Conservation (phyloP, 202 grass and related monocot species). For the Saccharum hybrid region DNA sequence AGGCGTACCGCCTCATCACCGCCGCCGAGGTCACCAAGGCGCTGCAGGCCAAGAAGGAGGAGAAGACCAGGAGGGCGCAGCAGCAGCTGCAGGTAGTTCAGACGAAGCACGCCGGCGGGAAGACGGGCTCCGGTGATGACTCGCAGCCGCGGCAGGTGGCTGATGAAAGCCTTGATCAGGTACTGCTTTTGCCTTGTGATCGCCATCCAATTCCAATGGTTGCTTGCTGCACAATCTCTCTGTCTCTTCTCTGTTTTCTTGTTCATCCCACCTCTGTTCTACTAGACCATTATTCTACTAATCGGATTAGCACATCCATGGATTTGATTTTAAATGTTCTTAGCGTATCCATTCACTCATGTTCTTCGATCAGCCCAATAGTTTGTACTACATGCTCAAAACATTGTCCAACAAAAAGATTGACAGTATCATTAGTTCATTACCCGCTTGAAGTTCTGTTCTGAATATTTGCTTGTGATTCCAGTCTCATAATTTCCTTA, state of each 20-base stretch:
- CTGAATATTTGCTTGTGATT: neutral
- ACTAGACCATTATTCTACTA: neutral
- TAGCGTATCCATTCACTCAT: neutral
- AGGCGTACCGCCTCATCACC: constrained; percentile 80
- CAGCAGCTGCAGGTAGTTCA: constrained; percentile 21
- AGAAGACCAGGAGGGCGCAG: constrained; percentile 43
- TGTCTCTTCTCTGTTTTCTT: constrained; percentile 8
- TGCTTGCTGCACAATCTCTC: neutral
- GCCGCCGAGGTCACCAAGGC: constrained; percentile 49
- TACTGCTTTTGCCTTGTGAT: neutral
- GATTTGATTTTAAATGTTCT: neutral
- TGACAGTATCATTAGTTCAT: neutral
- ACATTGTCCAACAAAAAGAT: neutral
- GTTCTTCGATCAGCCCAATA: neutral
- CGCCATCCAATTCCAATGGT: neutral
- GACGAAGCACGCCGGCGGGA: constrained; percentile 1
- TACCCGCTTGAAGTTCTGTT: neutral
- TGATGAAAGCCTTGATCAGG: constrained; percentile 43
- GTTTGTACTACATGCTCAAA: neutral
- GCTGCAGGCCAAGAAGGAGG: constrained; percentile 56
- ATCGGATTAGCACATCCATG: neutral
- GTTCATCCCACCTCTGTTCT: neutral
- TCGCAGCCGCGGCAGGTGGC: neutral
- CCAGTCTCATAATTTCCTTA: neutral
- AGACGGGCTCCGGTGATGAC: neutral